Conservation (phyloP, 2,329 filamentous ascomycete genomes). For the Ophiostoma ulmi region DNA sequence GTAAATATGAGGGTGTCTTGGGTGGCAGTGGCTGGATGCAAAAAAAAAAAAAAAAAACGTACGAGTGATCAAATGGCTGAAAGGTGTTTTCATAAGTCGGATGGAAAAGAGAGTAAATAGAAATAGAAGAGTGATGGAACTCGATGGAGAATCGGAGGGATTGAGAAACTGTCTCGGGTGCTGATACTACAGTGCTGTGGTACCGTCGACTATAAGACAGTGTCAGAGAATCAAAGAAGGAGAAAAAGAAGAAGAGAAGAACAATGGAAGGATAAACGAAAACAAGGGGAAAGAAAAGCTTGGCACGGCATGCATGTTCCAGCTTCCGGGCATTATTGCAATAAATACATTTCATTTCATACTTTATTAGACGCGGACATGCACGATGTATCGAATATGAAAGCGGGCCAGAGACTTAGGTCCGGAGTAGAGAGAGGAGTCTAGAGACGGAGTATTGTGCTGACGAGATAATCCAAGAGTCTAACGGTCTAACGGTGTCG, state of each 20-base stretch:
- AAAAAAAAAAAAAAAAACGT: neutral
- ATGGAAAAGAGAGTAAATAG: neutral
- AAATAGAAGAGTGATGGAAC: neutral
- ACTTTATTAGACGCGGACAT: constrained; percentile 5
- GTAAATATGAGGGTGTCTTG: neutral
- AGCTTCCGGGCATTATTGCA: constrained; percentile 1
- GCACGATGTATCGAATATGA: neutral
- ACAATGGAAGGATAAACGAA: neutral
- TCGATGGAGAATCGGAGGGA: neutral
- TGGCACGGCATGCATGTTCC: constrained; percentile 4
- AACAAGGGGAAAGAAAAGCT: constrained; percentile 5
- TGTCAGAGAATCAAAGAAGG: neutral
- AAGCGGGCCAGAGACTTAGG: neutral
- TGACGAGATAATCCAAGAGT: neutral
- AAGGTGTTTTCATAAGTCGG: constrained; percentile 3
- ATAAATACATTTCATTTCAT: constrained; percentile 7
- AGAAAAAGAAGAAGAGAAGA: constrained; percentile 14
- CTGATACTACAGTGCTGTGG: neutral
- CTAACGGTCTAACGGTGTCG: neutral
- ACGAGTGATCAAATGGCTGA: neutral
- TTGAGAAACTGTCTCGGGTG: neutral
- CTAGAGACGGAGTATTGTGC: neutral
- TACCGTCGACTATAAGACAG: neutral
- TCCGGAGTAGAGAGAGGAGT: too few relatives aligned
- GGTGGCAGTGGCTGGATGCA: neutral